Evolutionary conservation across 768 basidiomycete species (phyloP).

Genomic region (Pholiota microspora): DNA sequence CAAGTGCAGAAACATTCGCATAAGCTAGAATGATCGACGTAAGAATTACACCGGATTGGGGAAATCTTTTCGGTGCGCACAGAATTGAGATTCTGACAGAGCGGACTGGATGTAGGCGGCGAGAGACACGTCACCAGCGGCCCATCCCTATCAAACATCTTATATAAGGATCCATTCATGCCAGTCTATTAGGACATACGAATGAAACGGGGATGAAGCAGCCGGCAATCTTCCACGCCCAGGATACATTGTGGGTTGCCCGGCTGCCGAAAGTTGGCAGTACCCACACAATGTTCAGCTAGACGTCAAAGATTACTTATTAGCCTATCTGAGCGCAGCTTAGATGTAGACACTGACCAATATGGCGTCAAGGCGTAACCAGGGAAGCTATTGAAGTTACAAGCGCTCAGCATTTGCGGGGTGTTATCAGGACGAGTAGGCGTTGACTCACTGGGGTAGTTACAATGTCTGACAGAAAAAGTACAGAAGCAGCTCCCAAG

Average conservation of each 20-base stretch:
- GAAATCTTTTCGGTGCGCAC: constrained; percentile 12
- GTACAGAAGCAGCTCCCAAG: constrained; percentile 26
- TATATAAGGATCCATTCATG: background rate
- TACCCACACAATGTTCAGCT: constrained; percentile 31
- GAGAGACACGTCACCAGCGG: constrained; percentile 33
- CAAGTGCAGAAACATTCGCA: constrained; percentile 26
- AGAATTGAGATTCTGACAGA: constrained; percentile 25
- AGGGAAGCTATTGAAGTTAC: too few relatives aligned
- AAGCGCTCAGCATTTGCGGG: background rate
- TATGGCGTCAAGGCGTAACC: constrained; percentile 29
- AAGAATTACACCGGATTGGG: too few relatives aligned
- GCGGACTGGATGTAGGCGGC: constrained; percentile 32
- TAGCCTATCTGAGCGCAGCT: too few relatives aligned
- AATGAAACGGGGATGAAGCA: constrained; percentile 31
- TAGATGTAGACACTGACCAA: constrained; percentile 11
- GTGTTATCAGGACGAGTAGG: background rate
- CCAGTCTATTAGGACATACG: constrained; percentile 14
- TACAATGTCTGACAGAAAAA: constrained; percentile 27
- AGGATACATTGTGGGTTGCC: constrained; percentile 22
- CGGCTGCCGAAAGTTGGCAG: constrained; percentile 23
- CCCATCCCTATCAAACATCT: constrained; percentile 26
- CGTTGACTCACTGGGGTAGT: constrained; percentile 23
- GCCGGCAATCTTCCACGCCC: constrained; percentile 31
- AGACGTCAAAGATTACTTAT: background rate
- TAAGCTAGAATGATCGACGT: constrained; percentile 21